These are phyloP conservation scores for Leccinum insolens DNA, from an alignment of 1,284 basidiomycete species.

Conservation along the genomic window DNA sequence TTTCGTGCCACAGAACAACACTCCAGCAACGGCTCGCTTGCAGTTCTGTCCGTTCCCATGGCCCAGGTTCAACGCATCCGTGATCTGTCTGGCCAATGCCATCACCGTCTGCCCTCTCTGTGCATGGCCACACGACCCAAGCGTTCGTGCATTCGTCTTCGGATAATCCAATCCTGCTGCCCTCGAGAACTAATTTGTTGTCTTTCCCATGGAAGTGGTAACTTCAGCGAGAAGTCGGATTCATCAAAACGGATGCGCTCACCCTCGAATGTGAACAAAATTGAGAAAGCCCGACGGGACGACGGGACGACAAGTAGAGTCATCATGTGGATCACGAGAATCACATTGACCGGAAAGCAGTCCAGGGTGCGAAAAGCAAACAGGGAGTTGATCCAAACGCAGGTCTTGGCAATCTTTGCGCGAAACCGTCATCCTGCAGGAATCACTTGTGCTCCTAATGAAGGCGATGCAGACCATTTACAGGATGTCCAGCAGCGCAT, in stretches of 20 bases:
- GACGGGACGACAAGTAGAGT: slow-evolving; percentile 7
- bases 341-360: slow-evolving; percentile 20
- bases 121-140: slow-evolving; percentile 21
- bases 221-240: slow-evolving; percentile 26
- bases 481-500: slow-evolving; percentile 11
- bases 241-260: slow-evolving; percentile 4
- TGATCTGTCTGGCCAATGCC: slow-evolving; percentile 10
- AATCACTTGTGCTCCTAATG: slow-evolving; percentile 9
- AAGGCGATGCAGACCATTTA: slow-evolving; percentile 21
- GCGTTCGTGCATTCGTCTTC: slow-evolving; percentile 9
- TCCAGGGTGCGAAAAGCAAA: slow-evolving; percentile 16
- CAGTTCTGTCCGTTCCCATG: slow-evolving; percentile 24
- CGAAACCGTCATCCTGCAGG: slow-evolving; percentile 3
- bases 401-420: slow-evolving; percentile 33
- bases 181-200: slow-evolving; percentile 38
- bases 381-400: slow-evolving; percentile 13
- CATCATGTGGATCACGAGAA: slow-evolving; percentile 5
- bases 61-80: slow-evolving; percentile 18
- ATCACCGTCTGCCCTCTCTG: slow-evolving; percentile 22
- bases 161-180: slow-evolving; percentile 22
- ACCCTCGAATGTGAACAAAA: slow-evolving; percentile 14
- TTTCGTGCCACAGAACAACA: slow-evolving; percentile 1
- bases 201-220: slow-evolving; percentile 20
- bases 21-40: slow-evolving; percentile 24
- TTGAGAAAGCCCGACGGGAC: slow-evolving; percentile 10